Percentiles rank a stretch among this genome's conserved stretches.
These are phyloP conservation scores for Candida anglica DNA, from an alignment of 805 yeast species.

Conservation along the genomic window DNA sequence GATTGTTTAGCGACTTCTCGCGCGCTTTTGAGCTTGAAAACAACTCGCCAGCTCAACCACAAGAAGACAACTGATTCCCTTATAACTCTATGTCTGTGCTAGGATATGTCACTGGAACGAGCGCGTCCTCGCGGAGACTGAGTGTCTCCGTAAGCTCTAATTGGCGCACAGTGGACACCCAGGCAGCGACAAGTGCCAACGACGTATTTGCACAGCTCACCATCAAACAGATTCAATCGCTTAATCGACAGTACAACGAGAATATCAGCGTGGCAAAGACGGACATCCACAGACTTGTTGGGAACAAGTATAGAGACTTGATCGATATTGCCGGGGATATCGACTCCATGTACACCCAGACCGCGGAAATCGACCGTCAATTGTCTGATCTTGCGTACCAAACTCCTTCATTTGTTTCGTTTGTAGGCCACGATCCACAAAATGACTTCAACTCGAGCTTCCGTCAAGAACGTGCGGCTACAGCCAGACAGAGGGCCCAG, in stretches of 20 bases:
- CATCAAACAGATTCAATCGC: conserved; percentile 27
- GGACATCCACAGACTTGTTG: conserved; percentile 35
- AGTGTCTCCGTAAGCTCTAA: no score
- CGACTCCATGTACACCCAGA: conserved; percentile 22
- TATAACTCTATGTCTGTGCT: conserved; percentile 2
- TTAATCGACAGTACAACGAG: conserved; percentile 23
- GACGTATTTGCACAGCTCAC: conserved; percentile 29
- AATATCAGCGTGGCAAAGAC: conserved; percentile 24
- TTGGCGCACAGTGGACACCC: no score
- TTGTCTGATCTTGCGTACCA: conserved; percentile 30
- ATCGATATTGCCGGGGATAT: conserved; percentile 42
- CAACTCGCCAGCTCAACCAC: no score
- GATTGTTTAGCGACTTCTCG: no score
- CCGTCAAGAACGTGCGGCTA: conserved; percentile 12
- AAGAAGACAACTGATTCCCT: no score
- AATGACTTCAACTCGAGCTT: conserved; percentile 16
- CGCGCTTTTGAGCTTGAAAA: no score
- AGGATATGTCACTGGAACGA: conserved; percentile 1
- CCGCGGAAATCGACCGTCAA: conserved; percentile 18
- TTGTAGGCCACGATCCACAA: conserved; percentile 14
- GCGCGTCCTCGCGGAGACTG: not conserved
- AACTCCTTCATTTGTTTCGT: conserved; percentile 22
- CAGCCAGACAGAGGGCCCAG: conserved; percentile 16
- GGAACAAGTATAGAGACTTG: conserved; percentile 38
- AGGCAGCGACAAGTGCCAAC: conserved; percentile 20